Evolutionary conservation across 2,329 filamentous ascomycete genomes (phyloP).

Genomic region (Cladophialophora yegresii): DNA sequence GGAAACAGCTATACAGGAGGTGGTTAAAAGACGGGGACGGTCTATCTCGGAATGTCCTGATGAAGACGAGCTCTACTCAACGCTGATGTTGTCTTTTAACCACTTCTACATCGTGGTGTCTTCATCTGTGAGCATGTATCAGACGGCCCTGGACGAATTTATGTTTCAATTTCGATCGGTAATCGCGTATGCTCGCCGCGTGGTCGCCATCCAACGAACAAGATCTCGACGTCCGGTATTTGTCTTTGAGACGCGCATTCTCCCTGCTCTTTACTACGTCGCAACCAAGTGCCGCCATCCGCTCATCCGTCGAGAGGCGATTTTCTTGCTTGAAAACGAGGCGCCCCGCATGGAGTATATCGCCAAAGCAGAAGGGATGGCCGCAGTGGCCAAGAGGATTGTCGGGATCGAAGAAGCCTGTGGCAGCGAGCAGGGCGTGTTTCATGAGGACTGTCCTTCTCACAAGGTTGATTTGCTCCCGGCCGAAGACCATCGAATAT

Average conservation of each 20-base stretch:
- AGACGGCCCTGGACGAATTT: slow-evolving; percentile 3
- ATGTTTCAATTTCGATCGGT: slow-evolving; percentile 11
- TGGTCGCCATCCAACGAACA: background rate
- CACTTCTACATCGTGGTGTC: slow-evolving; percentile 22
- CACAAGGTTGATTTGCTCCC: background rate
- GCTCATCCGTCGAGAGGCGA: slow-evolving; percentile 23
- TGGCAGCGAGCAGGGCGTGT: slow-evolving; percentile 13
- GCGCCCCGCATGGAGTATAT: slow-evolving; percentile 19
- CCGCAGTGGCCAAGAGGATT: slow-evolving; percentile 17
- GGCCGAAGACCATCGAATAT: slow-evolving; percentile 14
- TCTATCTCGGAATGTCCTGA: background rate
- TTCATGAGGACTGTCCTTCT: background rate
- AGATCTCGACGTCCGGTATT: slow-evolving; percentile 16
- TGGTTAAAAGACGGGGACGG: background rate
- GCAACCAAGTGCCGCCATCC: slow-evolving; percentile 26
- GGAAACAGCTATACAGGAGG: background rate
- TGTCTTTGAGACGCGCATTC: slow-evolving; percentile 26
- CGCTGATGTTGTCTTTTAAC: slow-evolving; percentile 8
- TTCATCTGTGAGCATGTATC: slow-evolving; percentile 7
- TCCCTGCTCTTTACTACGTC: slow-evolving; percentile 21
- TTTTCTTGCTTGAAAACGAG: slow-evolving; percentile 8
- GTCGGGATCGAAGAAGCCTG: slow-evolving; percentile 26
- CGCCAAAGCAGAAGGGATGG: slow-evolving; percentile 20
- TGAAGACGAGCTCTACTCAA: slow-evolving; percentile 9
- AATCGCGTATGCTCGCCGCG: slow-evolving; percentile 11